Conservation (phyloP, 2,329 filamentous ascomycete genomes). For the Pseudogymnoascus sp. region DNA sequence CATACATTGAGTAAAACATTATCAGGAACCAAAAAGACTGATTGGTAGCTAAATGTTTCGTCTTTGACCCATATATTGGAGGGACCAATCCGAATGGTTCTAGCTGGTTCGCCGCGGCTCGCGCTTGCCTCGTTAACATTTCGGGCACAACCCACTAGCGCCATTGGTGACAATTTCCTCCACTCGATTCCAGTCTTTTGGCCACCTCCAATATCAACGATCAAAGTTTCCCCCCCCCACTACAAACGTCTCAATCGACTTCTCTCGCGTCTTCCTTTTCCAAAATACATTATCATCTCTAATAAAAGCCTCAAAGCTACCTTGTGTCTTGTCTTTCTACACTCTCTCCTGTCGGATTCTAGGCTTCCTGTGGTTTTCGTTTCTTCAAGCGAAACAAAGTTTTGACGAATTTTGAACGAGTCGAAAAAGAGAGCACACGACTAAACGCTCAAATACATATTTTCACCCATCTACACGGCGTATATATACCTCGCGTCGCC, state of each 20-base stretch:
- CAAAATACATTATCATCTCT: conserved; percentile 8
- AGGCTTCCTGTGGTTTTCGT: conserved; percentile 1
- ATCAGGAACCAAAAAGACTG: not conserved
- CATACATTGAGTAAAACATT: not conserved
- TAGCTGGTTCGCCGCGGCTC: conserved; percentile 10
- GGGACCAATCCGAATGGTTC: conserved; percentile 7
- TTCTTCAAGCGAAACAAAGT: conserved; percentile 9
- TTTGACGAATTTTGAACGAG: conserved; percentile 4
- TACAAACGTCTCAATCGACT: conserved; percentile 7
- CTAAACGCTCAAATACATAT: conserved; percentile 4
- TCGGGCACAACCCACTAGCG: conserved; percentile 10
- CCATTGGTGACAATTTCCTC: conserved; percentile 10
- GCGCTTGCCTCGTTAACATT: conserved; percentile 10
- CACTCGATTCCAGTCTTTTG: conserved; percentile 9
- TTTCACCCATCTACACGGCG: conserved; percentile 3
- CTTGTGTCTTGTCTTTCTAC: conserved; percentile 9
- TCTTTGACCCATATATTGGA: conserved; percentile 6
- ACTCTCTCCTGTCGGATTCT: conserved; percentile 10
- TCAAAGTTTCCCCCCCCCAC: conserved; percentile 10
- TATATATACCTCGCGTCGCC: conserved; percentile 3
- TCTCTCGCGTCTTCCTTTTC: conserved; percentile 6
- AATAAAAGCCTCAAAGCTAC: conserved; percentile 5
- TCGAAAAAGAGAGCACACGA: conserved; percentile 6
- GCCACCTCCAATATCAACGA: conserved; percentile 10
- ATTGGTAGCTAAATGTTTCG: conserved; percentile 2